These are phyloP conservation scores for Emergomyces africanus DNA, from an alignment of 2,329 filamentous ascomycete species.

Conservation along the genomic window DNA sequence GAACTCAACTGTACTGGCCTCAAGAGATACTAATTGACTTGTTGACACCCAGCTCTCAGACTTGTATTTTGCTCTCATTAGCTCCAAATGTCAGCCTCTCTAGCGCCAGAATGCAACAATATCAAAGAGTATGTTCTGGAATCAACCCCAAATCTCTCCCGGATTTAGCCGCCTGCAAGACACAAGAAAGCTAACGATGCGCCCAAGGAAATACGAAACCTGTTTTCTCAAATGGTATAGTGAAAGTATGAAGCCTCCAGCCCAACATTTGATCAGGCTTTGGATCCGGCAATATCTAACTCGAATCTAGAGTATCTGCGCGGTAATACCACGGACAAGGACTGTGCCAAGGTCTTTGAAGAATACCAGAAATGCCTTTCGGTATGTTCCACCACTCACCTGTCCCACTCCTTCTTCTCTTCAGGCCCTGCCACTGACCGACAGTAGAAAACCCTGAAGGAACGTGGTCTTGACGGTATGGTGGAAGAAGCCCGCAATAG, in stretches of 20 bases:
- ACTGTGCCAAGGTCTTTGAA: slow-evolving; percentile 76
- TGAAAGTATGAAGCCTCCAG: slow-evolving; percentile 59
- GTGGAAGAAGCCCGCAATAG: slow-evolving; percentile 82
- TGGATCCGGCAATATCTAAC: background rate
- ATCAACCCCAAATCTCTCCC: background rate
- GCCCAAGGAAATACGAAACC: slow-evolving; percentile 71
- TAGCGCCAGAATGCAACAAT: slow-evolving; percentile 90
- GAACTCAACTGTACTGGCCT: background rate
- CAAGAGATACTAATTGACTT: background rate
- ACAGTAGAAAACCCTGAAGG: slow-evolving; percentile 65
- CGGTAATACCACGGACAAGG: slow-evolving; percentile 68
- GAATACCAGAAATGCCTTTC: slow-evolving; percentile 78
- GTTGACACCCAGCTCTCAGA: background rate
- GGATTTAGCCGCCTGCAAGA: background rate
- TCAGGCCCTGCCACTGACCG: background rate
- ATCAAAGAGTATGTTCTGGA: slow-evolving; percentile 68
- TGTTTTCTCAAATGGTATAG: slow-evolving; percentile 99
- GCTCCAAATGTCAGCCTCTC: slow-evolving; percentile 69
- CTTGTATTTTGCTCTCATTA: background rate
- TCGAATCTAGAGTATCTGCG: slow-evolving; percentile 64
- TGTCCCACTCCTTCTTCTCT: background rate
- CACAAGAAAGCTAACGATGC: slow-evolving; percentile 4
- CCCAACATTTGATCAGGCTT: background rate
- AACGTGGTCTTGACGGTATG: slow-evolving; percentile 84
- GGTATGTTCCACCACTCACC: slow-evolving; percentile 38